A percentile compares a stretch with the other conserved stretches of the same genome.
These are phyloP conservation scores for Piper betle DNA, from an alignment of 164 flowering plant species.

Conservation along the genomic window DNA sequence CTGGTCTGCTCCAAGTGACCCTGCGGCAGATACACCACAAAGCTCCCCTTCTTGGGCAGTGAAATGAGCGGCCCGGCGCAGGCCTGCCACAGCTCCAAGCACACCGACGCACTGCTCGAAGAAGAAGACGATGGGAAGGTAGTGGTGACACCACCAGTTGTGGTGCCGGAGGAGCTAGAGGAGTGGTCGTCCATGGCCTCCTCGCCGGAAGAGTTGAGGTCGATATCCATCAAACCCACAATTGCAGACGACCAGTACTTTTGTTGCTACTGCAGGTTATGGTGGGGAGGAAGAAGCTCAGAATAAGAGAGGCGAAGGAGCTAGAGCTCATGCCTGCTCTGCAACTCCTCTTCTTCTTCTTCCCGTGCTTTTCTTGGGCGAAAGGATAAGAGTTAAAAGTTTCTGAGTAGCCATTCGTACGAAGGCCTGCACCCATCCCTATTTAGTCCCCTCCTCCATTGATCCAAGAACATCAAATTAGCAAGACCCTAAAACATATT, in stretches of 20 bases:
- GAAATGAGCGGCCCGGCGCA: conserved; percentile 89
- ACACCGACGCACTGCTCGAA: conserved; percentile 27
- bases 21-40: conserved; percentile 85
- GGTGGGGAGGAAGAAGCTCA: conserved; percentile 4
- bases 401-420: conserved; percentile 6
- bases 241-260: neutral
- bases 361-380: conserved; percentile 7
- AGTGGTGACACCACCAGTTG: neutral
- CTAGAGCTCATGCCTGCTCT: conserved; percentile 5
- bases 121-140: conserved; percentile 2
- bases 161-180: conserved; percentile 2
- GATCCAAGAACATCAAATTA: neutral
- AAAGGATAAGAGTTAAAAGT: conserved; percentile 11
- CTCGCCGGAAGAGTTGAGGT: conserved; percentile 38
- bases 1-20: conserved; percentile 70
- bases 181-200: conserved; percentile 26
- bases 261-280: neutral
- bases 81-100: conserved; percentile 97
- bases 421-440: conserved; percentile 3
- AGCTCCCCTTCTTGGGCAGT: conserved; percentile 67
- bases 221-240: conserved; percentile 37
- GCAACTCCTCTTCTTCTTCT: conserved; percentile 6
- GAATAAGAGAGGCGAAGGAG: conserved; percentile 2
- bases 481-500: neutral
- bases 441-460: neutral